These are phyloP conservation scores for Paecilomyces fulvus DNA, from an alignment of 2,329 filamentous ascomycete genomes.

Conservation along the genomic window DNA sequence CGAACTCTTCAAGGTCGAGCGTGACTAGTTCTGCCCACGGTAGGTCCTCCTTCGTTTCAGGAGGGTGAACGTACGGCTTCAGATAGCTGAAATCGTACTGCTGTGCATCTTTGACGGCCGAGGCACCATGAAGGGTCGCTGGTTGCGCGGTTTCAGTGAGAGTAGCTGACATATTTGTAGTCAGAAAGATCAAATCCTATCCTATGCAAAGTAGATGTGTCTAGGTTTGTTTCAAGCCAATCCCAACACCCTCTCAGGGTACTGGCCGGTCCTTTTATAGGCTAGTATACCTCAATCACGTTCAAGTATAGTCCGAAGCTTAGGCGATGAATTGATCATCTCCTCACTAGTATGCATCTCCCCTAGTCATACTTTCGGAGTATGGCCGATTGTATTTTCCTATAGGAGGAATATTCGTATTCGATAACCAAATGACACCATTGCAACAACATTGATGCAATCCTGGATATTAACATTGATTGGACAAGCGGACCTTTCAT, in stretches of 20 bases:
- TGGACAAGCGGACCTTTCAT: background rate
- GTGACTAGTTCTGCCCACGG: conserved; percentile 50
- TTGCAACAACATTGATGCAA: background rate
- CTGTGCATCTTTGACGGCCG: background rate
- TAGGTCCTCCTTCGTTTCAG: conserved; percentile 4
- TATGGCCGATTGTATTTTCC: background rate
- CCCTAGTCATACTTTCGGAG: background rate
- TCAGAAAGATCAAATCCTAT: background rate
- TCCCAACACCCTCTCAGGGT: background rate
- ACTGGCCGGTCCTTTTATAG: background rate
- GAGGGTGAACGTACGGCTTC: conserved; percentile 5
- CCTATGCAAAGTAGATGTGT: background rate
- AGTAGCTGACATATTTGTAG: background rate
- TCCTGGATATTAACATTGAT: background rate
- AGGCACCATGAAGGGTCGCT: background rate
- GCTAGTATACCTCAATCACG: background rate
- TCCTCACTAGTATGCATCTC: background rate
- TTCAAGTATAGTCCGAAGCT: background rate
- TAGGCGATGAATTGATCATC: background rate
- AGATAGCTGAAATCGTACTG: conserved; percentile 4
- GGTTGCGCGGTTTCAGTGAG: background rate
- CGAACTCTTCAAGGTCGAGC: conserved; percentile 48
- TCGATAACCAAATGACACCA: background rate
- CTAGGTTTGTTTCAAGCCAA: background rate
- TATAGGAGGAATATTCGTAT: background rate